Base-by-base conservation (phyloP, 164 flowering plant genomes). In the Nymphaea colorata region DNA sequence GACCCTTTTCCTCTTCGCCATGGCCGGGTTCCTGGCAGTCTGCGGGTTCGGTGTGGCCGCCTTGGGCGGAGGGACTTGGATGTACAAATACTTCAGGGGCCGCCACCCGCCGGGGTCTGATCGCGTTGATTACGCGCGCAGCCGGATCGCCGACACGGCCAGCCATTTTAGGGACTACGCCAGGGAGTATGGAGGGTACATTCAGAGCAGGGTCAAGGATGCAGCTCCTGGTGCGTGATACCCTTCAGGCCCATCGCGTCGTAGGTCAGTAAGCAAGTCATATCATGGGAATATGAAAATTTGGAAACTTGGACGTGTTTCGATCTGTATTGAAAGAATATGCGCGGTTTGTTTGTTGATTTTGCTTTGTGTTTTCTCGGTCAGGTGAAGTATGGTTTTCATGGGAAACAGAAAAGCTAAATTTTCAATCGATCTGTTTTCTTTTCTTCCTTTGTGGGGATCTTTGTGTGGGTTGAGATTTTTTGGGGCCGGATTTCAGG, bases 181-280 rank as follows among this genome's bases (percentile, higher is more conserved):
- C 0, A 81, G 83, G 71, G 97, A 86, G 74, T 93, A 93, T 65
- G 88, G 96, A 41, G 98, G 93, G 68, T 86, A 86, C 67, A 75
- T 84, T 76, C 93, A 87, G 60, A 73, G 85, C 65, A 89, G 76
- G 76, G 88, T 81, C 11, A 91, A 89, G 79, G 96, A 91, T 73
- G 96, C 91, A 0, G 97, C 97, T 72, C 97, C 96, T 3, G 87
- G 95, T 3, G 97, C 97, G 44, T 91, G 83, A 84, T 51, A 14
- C 12, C 36, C 36, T 25, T 25, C 36, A 0, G 36, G 36, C 41
- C 59, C 59, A 25, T 25, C 0, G 36, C 36, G 36, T 25, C 36
- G 36, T 25, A 25, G 36, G 36, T 1, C 1, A 25, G 36, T 25
- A 25, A 25, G 36, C 1, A 25, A 25, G 36, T 25, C 36, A 25